Evolutionary conservation across 345 rosid genomes (phyloP).

Genomic region (Erucastrum elatum): DNA sequence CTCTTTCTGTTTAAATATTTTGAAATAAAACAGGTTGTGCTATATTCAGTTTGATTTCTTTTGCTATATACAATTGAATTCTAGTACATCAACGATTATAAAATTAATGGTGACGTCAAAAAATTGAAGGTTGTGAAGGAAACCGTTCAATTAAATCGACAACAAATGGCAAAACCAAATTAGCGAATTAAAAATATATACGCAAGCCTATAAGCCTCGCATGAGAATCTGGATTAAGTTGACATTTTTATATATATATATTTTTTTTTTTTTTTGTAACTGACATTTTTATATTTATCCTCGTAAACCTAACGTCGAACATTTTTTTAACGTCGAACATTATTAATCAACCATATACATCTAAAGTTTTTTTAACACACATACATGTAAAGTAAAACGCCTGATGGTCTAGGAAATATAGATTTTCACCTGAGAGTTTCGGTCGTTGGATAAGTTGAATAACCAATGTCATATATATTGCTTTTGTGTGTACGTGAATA

Average conservation of each 20-base stretch:
- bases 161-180: background rate
- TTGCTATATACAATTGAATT: background rate
- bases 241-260: constrained; percentile 6
- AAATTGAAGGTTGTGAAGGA: background rate
- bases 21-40: background rate
- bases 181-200: background rate
- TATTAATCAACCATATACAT: background rate
- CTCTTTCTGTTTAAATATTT: background rate
- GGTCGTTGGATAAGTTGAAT: constrained; percentile 20
- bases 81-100: background rate
- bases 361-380: background rate
- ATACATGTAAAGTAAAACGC: constrained; percentile 15
- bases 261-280: background rate
- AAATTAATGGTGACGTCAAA: background rate
- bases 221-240: constrained; percentile 15
- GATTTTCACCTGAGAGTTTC: constrained; percentile 28
- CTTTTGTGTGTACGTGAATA: constrained; percentile 8
- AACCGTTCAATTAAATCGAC: background rate
- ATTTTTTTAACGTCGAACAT: background rate
- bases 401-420: constrained; percentile 22
- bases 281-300: constrained; percentile 18
- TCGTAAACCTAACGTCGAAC: constrained; percentile 3
- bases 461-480: constrained; percentile 5
- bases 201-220: background rate
- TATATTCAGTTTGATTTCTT: no score